Percentiles rank a stretch among this genome's conserved stretches.
Evolutionary conservation across 1,139 yeast species (phyloP).

Genomic region (Blastobotrys persicus): DNA sequence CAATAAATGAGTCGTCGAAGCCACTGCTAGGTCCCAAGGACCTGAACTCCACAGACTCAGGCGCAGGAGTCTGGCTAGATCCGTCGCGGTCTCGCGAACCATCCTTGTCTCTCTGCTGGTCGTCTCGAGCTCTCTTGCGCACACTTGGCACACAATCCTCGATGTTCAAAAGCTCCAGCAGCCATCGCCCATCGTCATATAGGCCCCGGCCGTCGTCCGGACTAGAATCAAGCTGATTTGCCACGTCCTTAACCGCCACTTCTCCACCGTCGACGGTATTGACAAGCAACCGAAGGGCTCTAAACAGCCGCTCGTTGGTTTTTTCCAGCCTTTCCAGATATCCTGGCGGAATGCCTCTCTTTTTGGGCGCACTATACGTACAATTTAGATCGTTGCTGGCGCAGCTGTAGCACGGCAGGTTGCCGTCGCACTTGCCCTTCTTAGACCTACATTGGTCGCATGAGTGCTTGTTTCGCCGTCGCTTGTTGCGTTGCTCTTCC

Average conservation of each 20-base stretch:
- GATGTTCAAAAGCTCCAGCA: background rate
- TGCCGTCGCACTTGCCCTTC: constrained; percentile 13
- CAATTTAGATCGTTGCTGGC: constrained; percentile 4
- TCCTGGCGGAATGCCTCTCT: constrained; percentile 12
- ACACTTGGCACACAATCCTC: background rate
- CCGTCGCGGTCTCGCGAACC: background rate
- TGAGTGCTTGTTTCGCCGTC: constrained; percentile 13
- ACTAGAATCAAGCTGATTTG: background rate
- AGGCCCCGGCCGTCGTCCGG: background rate
- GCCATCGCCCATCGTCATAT: background rate
- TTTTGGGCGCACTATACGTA: constrained; percentile 11
- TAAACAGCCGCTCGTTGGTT: constrained; percentile 8
- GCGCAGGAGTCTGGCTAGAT: background rate
- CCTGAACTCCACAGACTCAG: constrained; percentile 13
- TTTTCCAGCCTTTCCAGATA: constrained; percentile 11
- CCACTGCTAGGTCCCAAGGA: constrained; percentile 23
- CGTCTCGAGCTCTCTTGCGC: background rate
- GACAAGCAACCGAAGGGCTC: background rate
- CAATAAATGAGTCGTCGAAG: constrained; percentile 21
- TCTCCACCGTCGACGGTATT: constrained; percentile 6
- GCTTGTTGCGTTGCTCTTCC: constrained; percentile 4
- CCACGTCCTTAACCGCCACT: constrained; percentile 1
- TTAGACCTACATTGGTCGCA: constrained; percentile 13
- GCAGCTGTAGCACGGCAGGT: constrained; percentile 11
- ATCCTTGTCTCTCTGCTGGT: background rate